Conservation (phyloP, 164 flowering plant genomes). For the Vitis rupestris region DNA sequence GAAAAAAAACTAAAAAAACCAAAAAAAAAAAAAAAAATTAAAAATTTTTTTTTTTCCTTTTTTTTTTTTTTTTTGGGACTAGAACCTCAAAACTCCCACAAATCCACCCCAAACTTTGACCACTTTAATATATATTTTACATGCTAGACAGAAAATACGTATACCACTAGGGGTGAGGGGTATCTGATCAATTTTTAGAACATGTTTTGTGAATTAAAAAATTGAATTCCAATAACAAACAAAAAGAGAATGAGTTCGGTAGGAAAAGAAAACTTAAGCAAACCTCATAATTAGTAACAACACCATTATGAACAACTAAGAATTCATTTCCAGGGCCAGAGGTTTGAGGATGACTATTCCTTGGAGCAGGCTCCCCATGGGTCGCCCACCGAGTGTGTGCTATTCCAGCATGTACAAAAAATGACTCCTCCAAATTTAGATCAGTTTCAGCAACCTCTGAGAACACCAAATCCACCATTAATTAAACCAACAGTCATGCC, state of each 20-base stretch:
- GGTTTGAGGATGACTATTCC: constrained; percentile 93
- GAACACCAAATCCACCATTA: constrained; percentile 17
- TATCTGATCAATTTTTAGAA: neutral
- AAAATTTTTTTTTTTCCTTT: too few species aligned
- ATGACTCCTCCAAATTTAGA: constrained; percentile 78
- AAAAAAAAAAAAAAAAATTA: too few species aligned
- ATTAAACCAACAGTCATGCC: neutral
- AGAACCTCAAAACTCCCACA: too few species aligned
- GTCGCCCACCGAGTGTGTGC: constrained; percentile 99
- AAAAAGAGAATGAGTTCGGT: neutral
- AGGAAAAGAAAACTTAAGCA: neutral
- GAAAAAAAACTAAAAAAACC: too few species aligned
- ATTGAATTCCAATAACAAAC: neutral
- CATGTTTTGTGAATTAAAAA: neutral
- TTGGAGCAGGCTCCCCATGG: constrained; percentile 96
- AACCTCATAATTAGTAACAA: constrained; percentile 93
- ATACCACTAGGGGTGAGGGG: too few species aligned
- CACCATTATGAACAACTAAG: constrained; percentile 95
- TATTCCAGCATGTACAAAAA: constrained; percentile 81
- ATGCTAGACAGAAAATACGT: too few species aligned
- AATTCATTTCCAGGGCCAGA: constrained; percentile 86
- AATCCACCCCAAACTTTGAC: too few species aligned
- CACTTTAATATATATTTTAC: too few species aligned
- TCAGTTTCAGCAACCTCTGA: constrained; percentile 68
- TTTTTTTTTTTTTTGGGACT: too few species aligned